phyloP scores from a whole-genome alignment of 164 flowering plant species.

The Chloranthus sessilifolius region DNA sequence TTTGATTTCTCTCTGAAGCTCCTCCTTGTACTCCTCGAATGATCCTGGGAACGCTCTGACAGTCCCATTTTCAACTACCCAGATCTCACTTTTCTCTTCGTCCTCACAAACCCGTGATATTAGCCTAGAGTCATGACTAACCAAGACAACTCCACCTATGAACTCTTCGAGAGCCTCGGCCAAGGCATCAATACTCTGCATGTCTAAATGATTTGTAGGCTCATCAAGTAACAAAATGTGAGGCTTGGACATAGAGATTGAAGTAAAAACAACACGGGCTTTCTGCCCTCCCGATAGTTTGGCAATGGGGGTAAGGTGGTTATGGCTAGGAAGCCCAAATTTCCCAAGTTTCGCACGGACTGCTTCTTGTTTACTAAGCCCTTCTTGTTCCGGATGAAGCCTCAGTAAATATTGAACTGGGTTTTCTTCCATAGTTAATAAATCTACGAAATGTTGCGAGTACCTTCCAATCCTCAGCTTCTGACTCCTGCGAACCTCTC shows the following conservation, averaged over 20 bases:
- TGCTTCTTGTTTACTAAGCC: slow-evolving; percentile 79
- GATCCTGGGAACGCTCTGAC: slow-evolving; percentile 44
- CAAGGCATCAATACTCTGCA: slow-evolving; percentile 86
- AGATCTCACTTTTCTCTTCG: slow-evolving; percentile 69
- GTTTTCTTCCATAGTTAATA: slow-evolving; percentile 72
- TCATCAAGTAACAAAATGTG: slow-evolving; percentile 50
- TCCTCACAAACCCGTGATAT: slow-evolving; percentile 82
- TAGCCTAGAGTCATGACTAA: slow-evolving; percentile 76
- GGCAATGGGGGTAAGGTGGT: slow-evolving; percentile 76
- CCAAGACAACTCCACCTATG: slow-evolving; percentile 77
- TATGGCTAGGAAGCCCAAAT: slow-evolving; percentile 80
- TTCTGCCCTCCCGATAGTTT: slow-evolving; percentile 86
- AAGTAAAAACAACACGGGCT: slow-evolving; percentile 69
- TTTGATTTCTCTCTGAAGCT: slow-evolving; percentile 54
- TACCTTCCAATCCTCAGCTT: slow-evolving; percentile 80
- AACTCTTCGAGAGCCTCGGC: slow-evolving; percentile 80
- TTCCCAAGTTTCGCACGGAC: slow-evolving; percentile 82
- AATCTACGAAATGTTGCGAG: slow-evolving; percentile 80
- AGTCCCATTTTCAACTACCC: slow-evolving; percentile 75
- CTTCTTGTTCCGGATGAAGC: slow-evolving; percentile 80
- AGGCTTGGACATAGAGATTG: slow-evolving; percentile 83
- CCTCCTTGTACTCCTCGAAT: slow-evolving; percentile 78
- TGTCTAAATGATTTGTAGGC: slow-evolving; percentile 51
- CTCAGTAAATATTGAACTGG: slow-evolving; percentile 81
- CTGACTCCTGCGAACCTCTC: slow-evolving; percentile 78